Conservation (phyloP, 2,329 filamentous ascomycete species). For the Claviceps africana region DNA sequence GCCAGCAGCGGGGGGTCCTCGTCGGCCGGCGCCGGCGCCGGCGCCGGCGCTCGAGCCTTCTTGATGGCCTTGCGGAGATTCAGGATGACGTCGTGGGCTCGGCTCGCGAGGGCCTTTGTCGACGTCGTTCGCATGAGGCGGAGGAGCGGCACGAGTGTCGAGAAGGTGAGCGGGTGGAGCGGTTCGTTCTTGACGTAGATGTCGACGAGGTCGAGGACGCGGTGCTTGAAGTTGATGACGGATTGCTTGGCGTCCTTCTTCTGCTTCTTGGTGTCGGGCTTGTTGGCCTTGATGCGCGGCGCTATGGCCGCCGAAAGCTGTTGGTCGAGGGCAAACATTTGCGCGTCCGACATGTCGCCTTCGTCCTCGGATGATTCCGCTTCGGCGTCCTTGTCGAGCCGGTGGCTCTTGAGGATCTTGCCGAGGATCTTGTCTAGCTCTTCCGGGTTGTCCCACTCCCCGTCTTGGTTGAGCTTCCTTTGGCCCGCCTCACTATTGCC, state of each 20-base stretch:
- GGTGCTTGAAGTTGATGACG: conserved; percentile 88
- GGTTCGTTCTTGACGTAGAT: conserved; percentile 75
- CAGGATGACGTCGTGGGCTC: conserved; percentile 57
- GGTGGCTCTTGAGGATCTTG: conserved; percentile 60
- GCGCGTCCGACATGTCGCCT: conserved; percentile 84
- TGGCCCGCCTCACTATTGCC: conserved; percentile 26
- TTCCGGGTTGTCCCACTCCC: conserved; percentile 28
- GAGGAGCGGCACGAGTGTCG: conserved; percentile 63
- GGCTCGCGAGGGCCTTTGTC: conserved; percentile 60
- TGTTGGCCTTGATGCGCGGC: conserved; percentile 47
- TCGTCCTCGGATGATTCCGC: conserved; percentile 47
- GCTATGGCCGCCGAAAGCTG: conserved; percentile 78
- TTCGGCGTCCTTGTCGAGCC: conserved; percentile 43
- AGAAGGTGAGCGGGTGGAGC: conserved; percentile 50
- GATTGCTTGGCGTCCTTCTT: conserved; percentile 78
- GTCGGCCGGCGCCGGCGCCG: not conserved
- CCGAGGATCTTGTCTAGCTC: conserved; percentile 62
- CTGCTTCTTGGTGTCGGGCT: conserved; percentile 61
- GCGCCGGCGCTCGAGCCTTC: conserved; percentile 31
- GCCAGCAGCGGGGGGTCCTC: conserved; percentile 32
- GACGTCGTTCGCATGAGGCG: conserved; percentile 61
- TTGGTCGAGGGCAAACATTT: conserved; percentile 81
- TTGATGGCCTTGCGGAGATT: conserved; percentile 54
- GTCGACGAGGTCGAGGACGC: conserved; percentile 74
- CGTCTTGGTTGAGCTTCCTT: conserved; percentile 25